These are phyloP conservation scores for Populus davidiana DNA, from an alignment of 345 rosid genomes.

Conservation along the genomic window DNA sequence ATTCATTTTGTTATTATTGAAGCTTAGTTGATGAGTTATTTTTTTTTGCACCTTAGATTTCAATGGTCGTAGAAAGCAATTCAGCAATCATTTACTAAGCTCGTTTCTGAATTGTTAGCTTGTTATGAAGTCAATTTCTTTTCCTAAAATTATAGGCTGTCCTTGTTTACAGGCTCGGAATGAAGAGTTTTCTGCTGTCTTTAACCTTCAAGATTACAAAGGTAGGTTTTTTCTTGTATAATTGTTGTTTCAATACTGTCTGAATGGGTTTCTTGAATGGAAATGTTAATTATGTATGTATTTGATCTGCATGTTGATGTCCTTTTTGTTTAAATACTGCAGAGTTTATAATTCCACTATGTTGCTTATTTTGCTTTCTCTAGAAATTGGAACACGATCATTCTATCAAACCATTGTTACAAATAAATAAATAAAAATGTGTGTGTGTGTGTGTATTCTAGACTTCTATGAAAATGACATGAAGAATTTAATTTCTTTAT, in stretches of 20 bases:
- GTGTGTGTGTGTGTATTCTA: background rate
- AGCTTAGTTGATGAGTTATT: background rate
- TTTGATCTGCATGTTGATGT: background rate
- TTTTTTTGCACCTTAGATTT: background rate
- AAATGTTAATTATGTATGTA: background rate
- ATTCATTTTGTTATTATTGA: background rate
- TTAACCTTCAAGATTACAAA: slow-evolving; percentile 95
- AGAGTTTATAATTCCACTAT: background rate
- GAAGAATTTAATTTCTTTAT: background rate
- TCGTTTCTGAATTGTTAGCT: background rate
- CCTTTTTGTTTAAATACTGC: no score
- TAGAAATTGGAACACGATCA: background rate
- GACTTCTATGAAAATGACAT: background rate
- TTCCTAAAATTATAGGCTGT: slow-evolving; percentile 11
- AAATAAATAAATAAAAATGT: background rate
- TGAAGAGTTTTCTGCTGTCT: slow-evolving; percentile 69
- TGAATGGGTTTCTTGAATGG: background rate
- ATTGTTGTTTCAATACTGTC: background rate
- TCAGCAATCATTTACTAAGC: background rate
- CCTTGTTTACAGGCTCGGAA: slow-evolving; percentile 69
- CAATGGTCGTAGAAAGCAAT: background rate
- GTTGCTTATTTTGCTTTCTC: background rate
- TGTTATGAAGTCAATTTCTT: background rate
- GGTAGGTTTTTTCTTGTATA: slow-evolving; percentile 36
- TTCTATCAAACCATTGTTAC: background rate